Conservation (phyloP, 257 asterid species). For the Rhazya stricta region DNA sequence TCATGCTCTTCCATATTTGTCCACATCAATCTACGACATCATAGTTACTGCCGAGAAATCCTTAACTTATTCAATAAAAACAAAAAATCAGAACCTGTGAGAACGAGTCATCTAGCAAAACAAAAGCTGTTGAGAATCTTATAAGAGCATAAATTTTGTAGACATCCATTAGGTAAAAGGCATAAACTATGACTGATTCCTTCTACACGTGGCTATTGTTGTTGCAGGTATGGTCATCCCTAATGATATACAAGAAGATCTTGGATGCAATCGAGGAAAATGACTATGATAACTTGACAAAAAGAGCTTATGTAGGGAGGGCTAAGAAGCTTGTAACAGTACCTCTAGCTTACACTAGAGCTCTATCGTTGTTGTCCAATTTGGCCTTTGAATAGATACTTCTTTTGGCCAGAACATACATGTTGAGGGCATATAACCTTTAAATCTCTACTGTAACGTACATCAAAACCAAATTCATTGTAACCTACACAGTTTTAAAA, state of each 20-base stretch:
- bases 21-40: too few relatives aligned
- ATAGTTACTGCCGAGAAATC: too few relatives aligned
- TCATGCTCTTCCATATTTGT: too few relatives aligned
- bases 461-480: neutral
- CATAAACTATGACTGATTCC: neutral
- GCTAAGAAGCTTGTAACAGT: slow-evolving; percentile 53
- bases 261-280: slow-evolving; percentile 66
- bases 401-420: neutral
- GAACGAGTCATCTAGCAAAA: neutral
- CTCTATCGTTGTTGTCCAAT: slow-evolving; percentile 29
- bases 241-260: slow-evolving; percentile 63
- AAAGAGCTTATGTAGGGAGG: slow-evolving; percentile 68
- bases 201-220: neutral
- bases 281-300: slow-evolving; percentile 65
- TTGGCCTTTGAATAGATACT: slow-evolving; percentile 20
- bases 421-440: neutral
- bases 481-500: neutral
- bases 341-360: slow-evolving; percentile 60
- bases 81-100: too few relatives aligned
- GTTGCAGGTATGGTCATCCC: slow-evolving; percentile 77
- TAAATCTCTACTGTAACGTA: neutral
- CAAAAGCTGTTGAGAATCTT: neutral
- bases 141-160: neutral
- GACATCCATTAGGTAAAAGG: neutral
- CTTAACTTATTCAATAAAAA: neutral